A percentile compares a stretch with the other conserved stretches of the same genome.
phyloP scores from a whole-genome alignment of 2,329 filamentous ascomycete genomes.

The Monilinia laxa region DNA sequence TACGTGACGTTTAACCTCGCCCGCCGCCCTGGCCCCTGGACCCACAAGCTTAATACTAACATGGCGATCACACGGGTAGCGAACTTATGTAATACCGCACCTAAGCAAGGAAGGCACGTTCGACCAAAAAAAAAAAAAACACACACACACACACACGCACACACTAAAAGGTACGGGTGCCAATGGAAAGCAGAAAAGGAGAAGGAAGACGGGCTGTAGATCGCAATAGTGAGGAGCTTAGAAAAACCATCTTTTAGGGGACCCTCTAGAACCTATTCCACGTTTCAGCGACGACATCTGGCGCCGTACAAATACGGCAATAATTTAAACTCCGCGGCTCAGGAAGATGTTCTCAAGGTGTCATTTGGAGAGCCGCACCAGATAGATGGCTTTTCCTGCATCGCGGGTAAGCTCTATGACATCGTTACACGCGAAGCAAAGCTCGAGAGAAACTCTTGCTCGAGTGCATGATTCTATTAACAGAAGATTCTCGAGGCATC shows the following conservation, averaged over 20 bases:
- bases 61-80: background rate
- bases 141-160: background rate
- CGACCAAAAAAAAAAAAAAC: background rate
- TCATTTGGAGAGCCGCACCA: too few species aligned
- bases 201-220: background rate
- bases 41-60: background rate
- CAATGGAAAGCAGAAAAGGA: background rate
- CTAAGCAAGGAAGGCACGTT: background rate
- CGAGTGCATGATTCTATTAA: too few species aligned
- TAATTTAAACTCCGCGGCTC: too few species aligned
- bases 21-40: too few species aligned
- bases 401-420: too few species aligned
- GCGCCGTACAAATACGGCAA: too few species aligned
- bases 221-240: background rate
- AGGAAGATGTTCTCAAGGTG: too few species aligned
- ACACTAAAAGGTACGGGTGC: background rate
- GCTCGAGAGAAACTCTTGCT: too few species aligned
- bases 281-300: background rate
- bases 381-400: too few species aligned
- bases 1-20: background rate
- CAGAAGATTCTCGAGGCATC: too few species aligned
- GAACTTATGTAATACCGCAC: background rate
- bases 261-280: background rate
- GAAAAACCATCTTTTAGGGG: background rate
- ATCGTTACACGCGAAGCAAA: too few species aligned